A percentile compares a stretch with the other conserved stretches of the same genome.
These are phyloP conservation scores for Ophiostoma ips DNA, from an alignment of 2,329 filamentous ascomycete genomes.

Conservation along the genomic window DNA sequence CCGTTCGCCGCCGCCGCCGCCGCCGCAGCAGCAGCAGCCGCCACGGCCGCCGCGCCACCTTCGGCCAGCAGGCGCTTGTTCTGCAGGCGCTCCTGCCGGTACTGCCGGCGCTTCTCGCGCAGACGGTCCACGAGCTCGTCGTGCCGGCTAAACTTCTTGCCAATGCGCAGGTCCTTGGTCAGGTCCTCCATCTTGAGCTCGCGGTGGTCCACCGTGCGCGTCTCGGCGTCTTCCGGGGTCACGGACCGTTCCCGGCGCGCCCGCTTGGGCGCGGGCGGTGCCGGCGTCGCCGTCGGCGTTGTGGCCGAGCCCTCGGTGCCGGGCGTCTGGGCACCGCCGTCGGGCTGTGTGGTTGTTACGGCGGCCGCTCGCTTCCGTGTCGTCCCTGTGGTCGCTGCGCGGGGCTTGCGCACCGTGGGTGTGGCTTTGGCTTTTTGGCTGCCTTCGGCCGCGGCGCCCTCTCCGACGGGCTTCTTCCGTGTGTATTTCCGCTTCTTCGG, in stretches of 20 bases:
- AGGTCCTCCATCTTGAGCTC: conserved; percentile 60
- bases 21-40: too few relatives aligned
- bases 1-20: too few relatives aligned
- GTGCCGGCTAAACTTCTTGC: conserved; percentile 62
- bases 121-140: conserved; percentile 58
- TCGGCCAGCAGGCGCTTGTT: conserved; percentile 21
- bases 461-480: conserved; percentile 1
- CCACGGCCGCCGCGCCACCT: not conserved
- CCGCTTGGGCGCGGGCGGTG: conserved; percentile 14
- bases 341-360: not conserved
- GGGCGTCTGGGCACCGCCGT: not conserved
- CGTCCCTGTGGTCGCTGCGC: not conserved
- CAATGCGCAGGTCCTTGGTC: conserved; percentile 53
- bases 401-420: not conserved
- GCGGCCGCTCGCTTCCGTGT: not conserved
- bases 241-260: conserved; percentile 29
- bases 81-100: conserved; percentile 23
- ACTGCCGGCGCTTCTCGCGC: conserved; percentile 26
- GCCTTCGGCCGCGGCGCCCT: not conserved
- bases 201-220: conserved; percentile 47
- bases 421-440: not conserved
- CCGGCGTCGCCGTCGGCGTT: not conserved
- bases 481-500: conserved; percentile 9
- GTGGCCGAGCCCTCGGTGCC: not conserved
- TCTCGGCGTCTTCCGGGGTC: conserved; percentile 51